phyloP scores from a whole-genome alignment of 1,284 basidiomycete species.

The Fomitopsis palustris region DNA sequence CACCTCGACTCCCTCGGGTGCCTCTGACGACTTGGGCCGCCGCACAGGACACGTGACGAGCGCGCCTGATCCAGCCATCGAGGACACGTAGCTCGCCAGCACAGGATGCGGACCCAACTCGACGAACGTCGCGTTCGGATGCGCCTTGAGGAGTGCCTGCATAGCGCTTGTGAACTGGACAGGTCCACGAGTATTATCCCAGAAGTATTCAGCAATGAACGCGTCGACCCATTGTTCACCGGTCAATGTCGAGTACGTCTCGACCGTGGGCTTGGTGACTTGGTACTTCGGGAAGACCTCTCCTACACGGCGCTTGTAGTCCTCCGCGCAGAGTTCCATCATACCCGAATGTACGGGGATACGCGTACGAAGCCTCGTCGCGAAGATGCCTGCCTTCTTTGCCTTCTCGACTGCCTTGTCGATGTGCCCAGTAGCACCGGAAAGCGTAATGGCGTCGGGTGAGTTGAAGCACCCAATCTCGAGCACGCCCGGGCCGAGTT shows the following conservation, averaged over 20 bases:
- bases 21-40: conserved; percentile 11
- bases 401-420: conserved; percentile 28
- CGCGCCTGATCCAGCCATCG: conserved; percentile 15
- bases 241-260: conserved; percentile 24
- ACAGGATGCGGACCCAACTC: conserved; percentile 36
- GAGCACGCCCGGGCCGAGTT: conserved; percentile 16
- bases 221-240: conserved; percentile 15
- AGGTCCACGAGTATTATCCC: conserved; percentile 30
- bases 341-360: conserved; percentile 32
- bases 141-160: conserved; percentile 12
- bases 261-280: conserved; percentile 5
- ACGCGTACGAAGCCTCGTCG: conserved; percentile 27
- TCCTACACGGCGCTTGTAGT: conserved; percentile 19
- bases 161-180: conserved; percentile 30
- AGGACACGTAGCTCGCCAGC: conserved; percentile 28
- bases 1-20: background rate
- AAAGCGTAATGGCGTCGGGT: conserved; percentile 30
- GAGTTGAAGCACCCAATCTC: conserved; percentile 39
- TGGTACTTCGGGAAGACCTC: conserved; percentile 27
- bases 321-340: conserved; percentile 29
- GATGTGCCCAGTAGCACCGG: conserved; percentile 28
- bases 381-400: conserved; percentile 27
- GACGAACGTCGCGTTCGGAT: conserved; percentile 24
- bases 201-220: conserved; percentile 31
- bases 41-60: conserved; percentile 29